Percentiles rank a stretch among this genome's conserved stretches.
Conservation (phyloP, 2,329 filamentous ascomycete genomes). For the Ambrosiella cleistominuta region DNA sequence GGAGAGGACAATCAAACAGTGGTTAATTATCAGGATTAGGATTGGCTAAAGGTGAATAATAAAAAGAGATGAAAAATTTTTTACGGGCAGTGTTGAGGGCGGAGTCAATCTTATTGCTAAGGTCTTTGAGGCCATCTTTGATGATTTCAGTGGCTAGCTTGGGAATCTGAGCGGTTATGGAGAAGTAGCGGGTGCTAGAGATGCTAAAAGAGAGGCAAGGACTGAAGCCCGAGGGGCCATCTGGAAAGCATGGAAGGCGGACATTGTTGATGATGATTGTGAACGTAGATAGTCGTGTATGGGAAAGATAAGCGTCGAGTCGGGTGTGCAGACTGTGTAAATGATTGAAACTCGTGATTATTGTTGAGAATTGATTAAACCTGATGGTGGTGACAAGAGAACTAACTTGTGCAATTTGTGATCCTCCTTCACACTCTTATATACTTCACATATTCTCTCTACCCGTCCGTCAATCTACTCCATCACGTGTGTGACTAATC, state of each 20-base stretch:
- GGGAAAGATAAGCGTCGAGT: too few relatives aligned
- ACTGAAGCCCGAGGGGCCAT: constrained; percentile 26
- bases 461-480: background rate
- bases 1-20: background rate
- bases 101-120: constrained; percentile 43
- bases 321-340: background rate
- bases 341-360: too few relatives aligned
- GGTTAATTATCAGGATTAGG: background rate
- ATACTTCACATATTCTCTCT: background rate
- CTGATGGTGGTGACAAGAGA: background rate
- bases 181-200: constrained; percentile 32
- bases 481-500: constrained; percentile 2
- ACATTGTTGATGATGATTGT: constrained; percentile 6
- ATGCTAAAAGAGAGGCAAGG: constrained; percentile 14
- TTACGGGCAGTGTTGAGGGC: constrained; percentile 43
- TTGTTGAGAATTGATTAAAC: too few relatives aligned
- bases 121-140: constrained; percentile 40
- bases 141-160: constrained; percentile 36
- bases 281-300: background rate
- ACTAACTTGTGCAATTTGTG: too few relatives aligned
- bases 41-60: background rate
- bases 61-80: background rate
- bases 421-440: background rate
- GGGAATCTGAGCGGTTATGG: constrained; percentile 25
- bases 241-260: constrained; percentile 2